Evolutionary conservation across 768 basidiomycete genomes (phyloP), one percentile per base, ranked within the genome.

Genomic region (Phylloporus rhodoxanthus): DNA sequence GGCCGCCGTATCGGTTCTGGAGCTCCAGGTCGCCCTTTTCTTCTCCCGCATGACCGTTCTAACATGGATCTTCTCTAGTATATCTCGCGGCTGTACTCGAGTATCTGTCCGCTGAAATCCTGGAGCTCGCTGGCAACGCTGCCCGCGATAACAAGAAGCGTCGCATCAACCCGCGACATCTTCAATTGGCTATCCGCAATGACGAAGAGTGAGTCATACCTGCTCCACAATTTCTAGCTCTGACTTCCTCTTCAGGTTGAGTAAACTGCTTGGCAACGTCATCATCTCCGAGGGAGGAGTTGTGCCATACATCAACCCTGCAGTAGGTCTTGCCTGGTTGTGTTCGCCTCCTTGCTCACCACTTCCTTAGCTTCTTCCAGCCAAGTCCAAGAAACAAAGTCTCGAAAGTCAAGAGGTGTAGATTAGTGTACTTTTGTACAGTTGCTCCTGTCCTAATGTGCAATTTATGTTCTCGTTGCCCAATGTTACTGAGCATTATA

Each of bases 251-350:
- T 21, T n/a, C 45, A 85, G 83, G 60, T 70, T 87, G 66, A 82
- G 82, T 68, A 78, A 74, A 62, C 75, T 88, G 39, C 78, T 88
- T 38, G 85, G 84, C 21, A 75, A 84, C 57, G 93, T 95, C 55
- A 83, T 92, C 70, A 94, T 95, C 73, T 92, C 91, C 29, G 91
- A 95, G 68, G 93, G 93, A 71, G 93, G 93, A 78, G 90, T 92
- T 50, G 85, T 91, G 17, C 89, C 89, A 51, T 80, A 79, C 65
- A 95, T 95, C 65, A 76, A 80, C 60, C 73, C 80, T 43, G 82
- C 80, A 51, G 75, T 78, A 53, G 39, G 63, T 50, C 19, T 2
- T 26, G 15, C 3, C 21, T 30, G 2, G 29, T 26, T 9, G 19
- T 4, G 13, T 19, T 26, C 29, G 17, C 6, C 15, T 30, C 3